phyloP scores from a whole-genome alignment of 208 protist genomes.

The Leishmania turanica region DNA sequence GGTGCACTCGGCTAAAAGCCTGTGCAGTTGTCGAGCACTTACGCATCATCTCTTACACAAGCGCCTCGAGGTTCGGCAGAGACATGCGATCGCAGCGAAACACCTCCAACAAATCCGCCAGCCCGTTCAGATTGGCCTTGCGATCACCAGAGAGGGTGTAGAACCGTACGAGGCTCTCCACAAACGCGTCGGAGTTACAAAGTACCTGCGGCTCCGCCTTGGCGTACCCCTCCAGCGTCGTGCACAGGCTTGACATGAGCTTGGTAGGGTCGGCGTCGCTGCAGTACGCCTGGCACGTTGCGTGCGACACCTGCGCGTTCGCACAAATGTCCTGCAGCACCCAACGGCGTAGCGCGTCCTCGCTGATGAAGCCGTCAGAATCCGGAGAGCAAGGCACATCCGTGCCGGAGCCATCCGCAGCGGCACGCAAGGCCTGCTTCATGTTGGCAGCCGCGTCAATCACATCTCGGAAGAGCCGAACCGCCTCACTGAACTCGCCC shows the following conservation, averaged over 20 bases:
- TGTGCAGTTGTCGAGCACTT: neutral
- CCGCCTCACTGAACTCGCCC: conserved; percentile 17
- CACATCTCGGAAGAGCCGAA: conserved; percentile 19
- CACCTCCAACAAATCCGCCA: conserved; percentile 76
- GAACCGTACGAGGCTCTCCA: conserved; percentile 74
- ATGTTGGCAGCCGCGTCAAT: conserved; percentile 8
- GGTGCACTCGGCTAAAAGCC: too few relatives aligned
- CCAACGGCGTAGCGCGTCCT: conserved; percentile 18
- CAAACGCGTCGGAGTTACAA: conserved; percentile 66
- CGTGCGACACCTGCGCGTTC: conserved; percentile 59
- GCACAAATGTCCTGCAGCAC: conserved; percentile 55
- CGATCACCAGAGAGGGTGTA: conserved; percentile 75
- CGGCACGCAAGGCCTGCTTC: conserved; percentile 9
- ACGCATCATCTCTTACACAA: conserved; percentile 36
- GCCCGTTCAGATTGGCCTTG: conserved; percentile 41
- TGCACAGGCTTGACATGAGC: conserved; percentile 30
- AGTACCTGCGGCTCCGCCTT: conserved; percentile 56
- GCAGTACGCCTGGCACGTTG: conserved; percentile 69
- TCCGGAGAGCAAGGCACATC: neutral
- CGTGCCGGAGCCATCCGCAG: neutral
- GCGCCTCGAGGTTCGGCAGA: conserved; percentile 60
- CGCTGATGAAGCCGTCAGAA: conserved; percentile 19
- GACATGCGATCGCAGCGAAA: conserved; percentile 64
- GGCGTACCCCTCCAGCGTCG: conserved; percentile 64
- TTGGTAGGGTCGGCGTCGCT: conserved; percentile 25